Evolutionary conservation across 2,329 filamentous ascomycete species (phyloP).

Genomic region (Botryotinia globosa): DNA sequence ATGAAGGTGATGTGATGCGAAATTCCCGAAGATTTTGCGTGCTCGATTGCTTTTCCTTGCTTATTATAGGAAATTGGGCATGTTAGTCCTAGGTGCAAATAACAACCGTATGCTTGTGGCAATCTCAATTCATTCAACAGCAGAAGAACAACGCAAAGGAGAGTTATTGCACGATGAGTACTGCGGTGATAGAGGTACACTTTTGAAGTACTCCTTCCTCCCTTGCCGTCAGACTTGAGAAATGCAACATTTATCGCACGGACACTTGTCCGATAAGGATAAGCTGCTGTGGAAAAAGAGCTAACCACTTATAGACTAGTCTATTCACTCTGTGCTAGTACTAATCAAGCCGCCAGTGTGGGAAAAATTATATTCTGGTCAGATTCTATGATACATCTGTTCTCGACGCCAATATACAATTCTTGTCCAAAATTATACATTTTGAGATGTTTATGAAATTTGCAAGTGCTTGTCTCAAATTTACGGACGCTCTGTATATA

Average conservation of each 20-base stretch:
- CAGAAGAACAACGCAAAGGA: not conserved
- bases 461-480: not conserved
- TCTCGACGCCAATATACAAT: slow-evolving; percentile 6
- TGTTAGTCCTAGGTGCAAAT: not conserved
- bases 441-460: slow-evolving; percentile 23
- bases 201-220: not conserved
- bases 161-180: not conserved
- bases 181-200: not conserved
- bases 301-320: not conserved
- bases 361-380: not conserved
- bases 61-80: not conserved
- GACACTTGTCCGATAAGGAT: not conserved
- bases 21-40: slow-evolving; percentile 1
- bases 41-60: not conserved
- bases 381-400: not conserved
- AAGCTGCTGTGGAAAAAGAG: not conserved
- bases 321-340: not conserved
- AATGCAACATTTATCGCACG: not conserved
- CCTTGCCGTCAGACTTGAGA: not conserved
- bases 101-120: not conserved
- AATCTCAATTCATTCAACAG: not conserved
- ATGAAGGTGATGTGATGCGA: slow-evolving; percentile 2
- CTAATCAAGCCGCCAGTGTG: not conserved
- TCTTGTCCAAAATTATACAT: not conserved
- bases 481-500: slow-evolving; percentile 22